These are phyloP conservation scores for Neurospora africana DNA, from an alignment of 495 filamentous ascomycete species.

Conservation along the genomic window DNA sequence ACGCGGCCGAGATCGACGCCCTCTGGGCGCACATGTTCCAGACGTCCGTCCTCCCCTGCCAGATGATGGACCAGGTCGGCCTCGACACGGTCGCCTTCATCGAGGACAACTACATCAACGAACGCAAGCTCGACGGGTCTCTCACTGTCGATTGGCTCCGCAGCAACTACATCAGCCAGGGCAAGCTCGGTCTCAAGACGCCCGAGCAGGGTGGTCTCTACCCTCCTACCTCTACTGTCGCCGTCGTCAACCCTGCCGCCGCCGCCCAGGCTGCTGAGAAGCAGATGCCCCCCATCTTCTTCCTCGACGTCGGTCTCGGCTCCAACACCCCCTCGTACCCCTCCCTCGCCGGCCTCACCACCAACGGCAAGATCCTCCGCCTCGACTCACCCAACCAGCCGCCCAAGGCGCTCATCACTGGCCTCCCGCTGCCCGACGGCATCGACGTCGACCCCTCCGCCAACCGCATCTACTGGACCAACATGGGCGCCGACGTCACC, in stretches of 20 bases:
- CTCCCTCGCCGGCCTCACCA: background rate
- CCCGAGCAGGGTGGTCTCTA: conserved; percentile 2
- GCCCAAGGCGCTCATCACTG: conserved; percentile 13
- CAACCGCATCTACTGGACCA: conserved; percentile 43
- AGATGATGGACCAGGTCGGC: conserved; percentile 18
- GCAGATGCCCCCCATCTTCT: background rate
- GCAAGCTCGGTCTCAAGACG: conserved; percentile 17
- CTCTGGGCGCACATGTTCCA: conserved; percentile 27
- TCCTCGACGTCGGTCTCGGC: conserved; percentile 13
- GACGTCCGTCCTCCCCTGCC: background rate
- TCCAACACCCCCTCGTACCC: background rate
- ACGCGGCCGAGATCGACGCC: conserved; percentile 34
- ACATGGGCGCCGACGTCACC: conserved; percentile 32
- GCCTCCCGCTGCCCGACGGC: conserved; percentile 37
- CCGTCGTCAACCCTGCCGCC: background rate
- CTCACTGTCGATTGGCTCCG: conserved; percentile 26
- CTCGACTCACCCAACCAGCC: background rate
- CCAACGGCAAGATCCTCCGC: conserved; percentile 10
- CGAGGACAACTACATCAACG: conserved; percentile 22
- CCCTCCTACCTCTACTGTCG: background rate
- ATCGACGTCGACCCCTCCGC: conserved; percentile 28
- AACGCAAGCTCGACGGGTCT: conserved; percentile 25
- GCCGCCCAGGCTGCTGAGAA: background rate
- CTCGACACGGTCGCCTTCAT: conserved; percentile 35
- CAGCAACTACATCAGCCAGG: conserved; percentile 22